Conservation (phyloP, 768 basidiomycete species). For the Panaeolus cyanescens region DNA sequence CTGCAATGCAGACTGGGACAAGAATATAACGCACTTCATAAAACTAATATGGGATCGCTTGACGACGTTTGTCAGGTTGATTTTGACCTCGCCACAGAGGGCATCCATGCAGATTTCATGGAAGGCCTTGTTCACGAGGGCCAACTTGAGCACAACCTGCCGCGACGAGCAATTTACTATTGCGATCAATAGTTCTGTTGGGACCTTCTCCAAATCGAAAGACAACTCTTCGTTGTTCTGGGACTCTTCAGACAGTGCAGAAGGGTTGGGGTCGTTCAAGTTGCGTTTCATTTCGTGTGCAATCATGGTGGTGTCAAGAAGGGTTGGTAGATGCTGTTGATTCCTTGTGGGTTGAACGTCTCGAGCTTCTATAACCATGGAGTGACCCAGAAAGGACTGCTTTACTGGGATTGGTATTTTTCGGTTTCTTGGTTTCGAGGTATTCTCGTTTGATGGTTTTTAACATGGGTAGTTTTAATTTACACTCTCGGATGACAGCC, state of each 20-base stretch:
- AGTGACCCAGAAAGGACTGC: no score
- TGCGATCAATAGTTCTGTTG: constrained; percentile 34
- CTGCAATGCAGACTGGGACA: neutral
- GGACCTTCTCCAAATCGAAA: constrained; percentile 12
- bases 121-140: constrained; percentile 33
- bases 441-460: no score
- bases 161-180: constrained; percentile 29
- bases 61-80: constrained; percentile 21
- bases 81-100: constrained; percentile 25
- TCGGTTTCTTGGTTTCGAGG: no score
- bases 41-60: neutral
- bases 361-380: no score
- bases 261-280: no score
- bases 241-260: neutral
- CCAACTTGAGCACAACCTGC: constrained; percentile 21
- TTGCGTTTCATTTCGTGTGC: no score
- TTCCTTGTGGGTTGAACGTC: no score
- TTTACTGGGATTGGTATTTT: no score
- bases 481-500: no score
- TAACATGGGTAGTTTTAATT: no score
- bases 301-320: no score
- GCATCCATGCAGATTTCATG: constrained; percentile 31
- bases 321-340: no score
- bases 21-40: neutral
- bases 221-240: neutral